These are phyloP conservation scores for Hymenoscyphus fructigenus DNA, from an alignment of 2,329 filamentous ascomycete species.

Conservation along the genomic window DNA sequence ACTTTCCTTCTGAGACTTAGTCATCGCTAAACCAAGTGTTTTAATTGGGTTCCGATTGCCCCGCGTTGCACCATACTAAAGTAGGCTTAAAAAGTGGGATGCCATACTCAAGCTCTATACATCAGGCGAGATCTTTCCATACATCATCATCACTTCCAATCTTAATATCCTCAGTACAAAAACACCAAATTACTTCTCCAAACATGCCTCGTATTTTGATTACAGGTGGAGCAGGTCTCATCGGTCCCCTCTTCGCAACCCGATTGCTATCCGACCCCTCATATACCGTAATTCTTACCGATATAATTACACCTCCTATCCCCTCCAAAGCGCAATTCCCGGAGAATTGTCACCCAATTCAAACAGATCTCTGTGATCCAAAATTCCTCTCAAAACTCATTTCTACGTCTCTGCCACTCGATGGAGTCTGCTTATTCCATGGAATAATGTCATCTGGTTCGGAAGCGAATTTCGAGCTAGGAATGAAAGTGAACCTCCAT, in stretches of 20 bases:
- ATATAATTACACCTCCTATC: conserved; percentile 53
- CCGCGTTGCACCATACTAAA: neutral
- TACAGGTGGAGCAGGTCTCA: conserved; percentile 63
- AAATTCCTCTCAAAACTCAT: conserved; percentile 23
- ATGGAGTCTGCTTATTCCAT: conserved; percentile 59
- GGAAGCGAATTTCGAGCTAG: conserved; percentile 55
- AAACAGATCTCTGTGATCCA: conserved; percentile 38
- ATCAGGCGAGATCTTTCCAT: neutral
- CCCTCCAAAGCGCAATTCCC: conserved; percentile 40
- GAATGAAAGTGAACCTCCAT: conserved; percentile 58
- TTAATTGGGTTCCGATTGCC: neutral
- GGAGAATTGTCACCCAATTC: conserved; percentile 30
- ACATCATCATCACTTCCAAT: neutral
- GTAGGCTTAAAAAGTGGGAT: conserved; percentile 1
- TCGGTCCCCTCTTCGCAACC: conserved; percentile 59
- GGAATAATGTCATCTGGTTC: conserved; percentile 64
- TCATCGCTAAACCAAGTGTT: neutral
- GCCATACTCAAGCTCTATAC: neutral
- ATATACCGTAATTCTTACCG: conserved; percentile 51
- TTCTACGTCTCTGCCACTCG: conserved; percentile 40
- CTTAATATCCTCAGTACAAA: neutral
- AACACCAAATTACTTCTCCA: neutral
- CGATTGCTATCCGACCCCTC: conserved; percentile 52
- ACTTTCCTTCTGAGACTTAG: neutral
- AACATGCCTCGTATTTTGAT: conserved; percentile 49